phyloP scores from a whole-genome alignment of 495 filamentous ascomycete genomes.

The Xanthoparmelia taractica region DNA sequence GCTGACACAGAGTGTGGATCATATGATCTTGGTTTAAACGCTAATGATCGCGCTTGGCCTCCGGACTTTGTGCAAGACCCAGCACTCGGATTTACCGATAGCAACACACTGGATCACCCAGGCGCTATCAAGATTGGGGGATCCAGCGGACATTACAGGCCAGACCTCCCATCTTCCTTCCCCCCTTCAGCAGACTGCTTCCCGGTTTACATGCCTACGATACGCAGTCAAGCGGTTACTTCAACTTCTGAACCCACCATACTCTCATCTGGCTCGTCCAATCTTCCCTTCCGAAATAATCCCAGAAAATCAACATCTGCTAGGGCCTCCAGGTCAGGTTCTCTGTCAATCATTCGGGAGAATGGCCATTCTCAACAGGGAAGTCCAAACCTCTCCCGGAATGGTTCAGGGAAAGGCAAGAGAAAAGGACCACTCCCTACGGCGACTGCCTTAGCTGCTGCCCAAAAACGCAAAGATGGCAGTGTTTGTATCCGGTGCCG shows the following conservation, averaged over 20 bases:
- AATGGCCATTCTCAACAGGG: background rate
- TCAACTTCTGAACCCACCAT: background rate
- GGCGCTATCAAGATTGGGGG: constrained; percentile 3
- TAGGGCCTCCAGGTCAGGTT: constrained; percentile 4
- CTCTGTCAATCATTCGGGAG: constrained; percentile 8
- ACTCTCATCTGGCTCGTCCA: background rate
- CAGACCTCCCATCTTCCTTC: constrained; percentile 6
- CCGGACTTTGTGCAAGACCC: background rate
- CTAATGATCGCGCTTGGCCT: background rate
- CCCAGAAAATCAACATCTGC: background rate
- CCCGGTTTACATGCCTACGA: background rate
- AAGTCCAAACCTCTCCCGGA: background rate
- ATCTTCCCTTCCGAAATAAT: background rate
- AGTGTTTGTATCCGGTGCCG: constrained; percentile 17
- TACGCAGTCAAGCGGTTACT: background rate
- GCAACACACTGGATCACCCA: constrained; percentile 8
- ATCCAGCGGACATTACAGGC: constrained; percentile 2
- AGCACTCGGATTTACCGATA: background rate
- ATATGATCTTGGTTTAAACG: background rate
- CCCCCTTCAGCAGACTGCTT: constrained; percentile 5
- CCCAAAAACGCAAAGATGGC: constrained; percentile 5
- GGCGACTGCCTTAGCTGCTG: constrained; percentile 5
- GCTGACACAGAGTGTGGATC: background rate
- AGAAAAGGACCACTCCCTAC: constrained; percentile 7
- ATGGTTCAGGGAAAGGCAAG: background rate